Base-by-base conservation (phyloP, 2,329 filamentous ascomycete species). In the Neonectria hederae region DNA sequence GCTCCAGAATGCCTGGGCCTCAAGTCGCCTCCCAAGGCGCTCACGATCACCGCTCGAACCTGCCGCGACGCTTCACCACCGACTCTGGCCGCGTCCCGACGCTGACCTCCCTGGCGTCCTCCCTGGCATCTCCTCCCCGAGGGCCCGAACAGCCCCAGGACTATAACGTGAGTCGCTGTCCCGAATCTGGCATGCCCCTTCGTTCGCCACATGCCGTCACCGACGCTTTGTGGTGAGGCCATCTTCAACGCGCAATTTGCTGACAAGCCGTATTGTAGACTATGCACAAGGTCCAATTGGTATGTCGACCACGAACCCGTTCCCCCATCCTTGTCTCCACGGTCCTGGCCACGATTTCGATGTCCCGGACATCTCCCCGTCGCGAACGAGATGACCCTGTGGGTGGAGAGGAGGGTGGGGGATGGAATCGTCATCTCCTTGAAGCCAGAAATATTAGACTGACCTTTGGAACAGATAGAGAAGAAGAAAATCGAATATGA, bases 401-500 rank as follows among this genome's bases (percentile, higher is more conserved):
- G 49, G 19, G 10, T 14, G n/a, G 8, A 42, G 38, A 10, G 38
- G 38, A 11, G 10, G 14, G 38, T 8, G 8, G 38, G 38, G n/a
- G 14, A 11, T 42, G 19, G 59, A 52, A 35, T 17, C 8, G n/a
- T 53, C 5, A 40, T 48, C 24, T 48, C 26, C 30, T 22, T 28
- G 40, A 32, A 45, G 28, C 24, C 24, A n/a, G 32, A 51, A 61
- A 19, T 17, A 35, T 26, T 62, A 60, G 22, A 72, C 79, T 83
- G 74, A 87, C 78, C 69, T 62, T 48, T 51, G 63, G 54, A 61
- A 63, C 79, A 97, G 94, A 88, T 97, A 76, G 94, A 97, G 78
- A 96, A 96, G 81, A 97, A 97, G 81, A 93, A 94, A 75, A 84
- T 92, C 75, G 94, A 97, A 79, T 97, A 97, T 82, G 95, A 98